Evolutionary conservation across 805 yeast genomes (phyloP).

Genomic region (Saccharomycopsis sp.): DNA sequence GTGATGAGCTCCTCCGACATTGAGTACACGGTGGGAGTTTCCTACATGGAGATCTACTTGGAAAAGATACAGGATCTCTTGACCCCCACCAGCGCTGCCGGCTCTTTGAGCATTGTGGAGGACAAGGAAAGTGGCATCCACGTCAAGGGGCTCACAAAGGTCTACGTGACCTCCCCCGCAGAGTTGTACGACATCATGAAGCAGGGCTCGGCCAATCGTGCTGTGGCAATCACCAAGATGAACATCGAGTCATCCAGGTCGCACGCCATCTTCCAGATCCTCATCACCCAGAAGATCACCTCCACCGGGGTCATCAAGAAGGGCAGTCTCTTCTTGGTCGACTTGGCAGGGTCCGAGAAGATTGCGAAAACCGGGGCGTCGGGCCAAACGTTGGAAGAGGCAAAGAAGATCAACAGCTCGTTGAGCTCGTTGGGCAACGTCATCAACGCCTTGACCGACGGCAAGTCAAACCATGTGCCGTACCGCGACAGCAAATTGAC

Average conservation of each 20-base stretch:
- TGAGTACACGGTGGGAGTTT: conserved; percentile 59
- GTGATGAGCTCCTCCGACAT: conserved; percentile 37
- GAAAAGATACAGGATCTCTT: conserved; percentile 69
- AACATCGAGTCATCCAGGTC: conserved; percentile 69
- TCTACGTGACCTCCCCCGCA: conserved; percentile 45
- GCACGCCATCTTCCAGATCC: conserved; percentile 69
- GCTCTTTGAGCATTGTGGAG: conserved; percentile 49
- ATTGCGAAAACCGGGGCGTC: conserved; percentile 68
- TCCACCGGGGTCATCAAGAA: conserved; percentile 48
- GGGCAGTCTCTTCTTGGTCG: conserved; percentile 34
- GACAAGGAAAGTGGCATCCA: conserved; percentile 56
- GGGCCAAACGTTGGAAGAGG: conserved; percentile 71
- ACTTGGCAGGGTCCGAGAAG: conserved; percentile 48
- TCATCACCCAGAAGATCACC: conserved; percentile 50
- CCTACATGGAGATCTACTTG: conserved; percentile 74
- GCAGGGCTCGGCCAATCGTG: conserved; percentile 49
- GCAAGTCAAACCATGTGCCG: conserved; percentile 55
- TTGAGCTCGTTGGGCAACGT: conserved; percentile 73
- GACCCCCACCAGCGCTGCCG: conserved; percentile 22
- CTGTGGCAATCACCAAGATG: conserved; percentile 57
- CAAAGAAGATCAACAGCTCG: conserved; percentile 74
- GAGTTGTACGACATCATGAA: conserved; percentile 52
- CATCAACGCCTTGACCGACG: conserved; percentile 68
- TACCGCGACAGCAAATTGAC: conserved; percentile 75
- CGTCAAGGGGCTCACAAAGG: conserved; percentile 60